Conservation (phyloP, 495 filamentous ascomycete genomes). For the Talaromyces trachyspermus region DNA sequence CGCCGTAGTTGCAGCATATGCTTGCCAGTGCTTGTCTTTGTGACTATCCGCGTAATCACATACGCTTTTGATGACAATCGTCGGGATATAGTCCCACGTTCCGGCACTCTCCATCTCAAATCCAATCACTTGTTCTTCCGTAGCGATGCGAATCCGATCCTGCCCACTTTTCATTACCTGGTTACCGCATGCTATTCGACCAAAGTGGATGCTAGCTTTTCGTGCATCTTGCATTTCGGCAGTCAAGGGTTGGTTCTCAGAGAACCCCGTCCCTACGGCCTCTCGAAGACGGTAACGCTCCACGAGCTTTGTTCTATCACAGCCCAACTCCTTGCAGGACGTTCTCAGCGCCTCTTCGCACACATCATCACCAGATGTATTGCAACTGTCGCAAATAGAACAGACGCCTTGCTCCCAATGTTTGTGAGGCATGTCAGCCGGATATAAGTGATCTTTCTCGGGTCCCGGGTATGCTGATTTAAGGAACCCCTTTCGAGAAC, state of each 20-base stretch:
- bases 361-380: neutral
- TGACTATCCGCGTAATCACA: conserved; percentile 38
- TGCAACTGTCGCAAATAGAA: neutral
- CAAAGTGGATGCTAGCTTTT: conserved; percentile 17
- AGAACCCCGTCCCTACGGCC: neutral
- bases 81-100: conserved; percentile 24
- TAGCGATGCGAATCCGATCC: conserved; percentile 17
- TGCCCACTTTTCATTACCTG: conserved; percentile 22
- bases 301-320: neutral
- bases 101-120: conserved; percentile 42
- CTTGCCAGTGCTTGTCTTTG: conserved; percentile 37
- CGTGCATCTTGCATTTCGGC: neutral
- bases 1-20: conserved; percentile 29
- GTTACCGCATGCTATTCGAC: conserved; percentile 20
- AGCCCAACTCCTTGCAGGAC: neutral
- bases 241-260: too few relatives aligned
- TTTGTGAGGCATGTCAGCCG: neutral
- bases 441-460: neutral
- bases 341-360: neutral
- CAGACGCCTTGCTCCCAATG: neutral
- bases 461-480: neutral
- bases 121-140: conserved; percentile 19
- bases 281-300: neutral
- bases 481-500: neutral
- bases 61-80: conserved; percentile 32